These are phyloP conservation scores for Candida boidinii DNA, from an alignment of 805 yeast species.

Conservation along the genomic window DNA sequence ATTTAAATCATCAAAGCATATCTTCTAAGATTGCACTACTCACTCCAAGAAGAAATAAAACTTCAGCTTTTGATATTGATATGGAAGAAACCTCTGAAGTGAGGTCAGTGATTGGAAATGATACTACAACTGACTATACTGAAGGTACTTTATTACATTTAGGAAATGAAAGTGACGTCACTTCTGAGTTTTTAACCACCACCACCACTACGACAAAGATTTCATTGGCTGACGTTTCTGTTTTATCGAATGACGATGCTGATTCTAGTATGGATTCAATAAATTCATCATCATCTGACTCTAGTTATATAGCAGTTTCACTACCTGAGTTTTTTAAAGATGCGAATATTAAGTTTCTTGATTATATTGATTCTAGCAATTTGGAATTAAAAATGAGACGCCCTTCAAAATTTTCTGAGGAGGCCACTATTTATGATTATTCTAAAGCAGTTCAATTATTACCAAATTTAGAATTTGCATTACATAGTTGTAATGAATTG, in stretches of 20 bases:
- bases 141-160: no score
- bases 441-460: constrained; percentile 19
- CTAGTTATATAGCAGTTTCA: constrained; percentile 19
- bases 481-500: constrained; percentile 21
- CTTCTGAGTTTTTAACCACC: constrained; percentile 10
- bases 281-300: constrained; percentile 14
- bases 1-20: no score
- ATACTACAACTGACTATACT: no score
- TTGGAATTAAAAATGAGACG: not conserved
- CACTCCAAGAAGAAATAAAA: not conserved
- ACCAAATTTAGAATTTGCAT: constrained; percentile 21
- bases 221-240: constrained; percentile 22
- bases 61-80: no score
- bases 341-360: constrained; percentile 23
- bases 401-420: not conserved
- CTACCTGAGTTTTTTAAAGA: constrained; percentile 18
- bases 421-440: constrained; percentile 14
- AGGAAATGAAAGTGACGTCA: not conserved
- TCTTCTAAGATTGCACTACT: not conserved
- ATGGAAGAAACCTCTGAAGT: no score
- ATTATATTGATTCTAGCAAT: constrained; percentile 18
- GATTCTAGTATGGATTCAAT: constrained; percentile 13
- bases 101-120: no score
- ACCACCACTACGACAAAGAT: constrained; percentile 18
- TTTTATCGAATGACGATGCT: constrained; percentile 13